Base-by-base conservation (phyloP, 2,329 filamentous ascomycete species). In the Talaromyces sp. region DNA sequence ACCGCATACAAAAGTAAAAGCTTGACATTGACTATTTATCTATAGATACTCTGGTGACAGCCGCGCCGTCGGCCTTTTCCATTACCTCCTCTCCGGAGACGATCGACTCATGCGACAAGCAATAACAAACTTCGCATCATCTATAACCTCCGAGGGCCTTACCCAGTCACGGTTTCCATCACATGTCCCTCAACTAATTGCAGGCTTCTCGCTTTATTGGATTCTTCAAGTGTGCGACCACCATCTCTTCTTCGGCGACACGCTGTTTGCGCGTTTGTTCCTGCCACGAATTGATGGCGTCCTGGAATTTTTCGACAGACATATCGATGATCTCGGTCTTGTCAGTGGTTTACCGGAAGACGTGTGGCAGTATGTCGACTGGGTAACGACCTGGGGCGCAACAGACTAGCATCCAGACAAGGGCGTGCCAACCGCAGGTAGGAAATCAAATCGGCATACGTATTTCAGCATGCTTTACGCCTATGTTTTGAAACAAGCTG, bases 381-480 rank as follows among this genome's bases (percentile, higher is more conserved):
- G 72, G 71, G 71, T 70, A 7, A 65, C 67, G 5, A 70, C 66
- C 2, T 74, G 72, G 72, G 66, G 64, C 24, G 65, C 67, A 1
- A 70, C 68, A 1, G 64, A 65, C 3, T 63, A 66, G 4, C 69
- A 74, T 59, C 70, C 67, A 0, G 72, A 74, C 32, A 75, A 75
- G 52, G 77, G 77, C 3, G 75, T 78, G 0, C 76, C 77, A 0
- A 73, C 72, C 0, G 72, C 75, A 0, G 75, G 72, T 3, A 65
- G 72, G 9, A 65, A 65, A 12, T 70, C 73, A 2, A 77, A 77
- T 54, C 58, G 70, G 3, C 74, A 76, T 48, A 77, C 77, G 0
- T 79, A 77, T 59, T 74, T 74, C 62, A 78, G 71, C 55, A 65
- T 76, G 66, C 64, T 79, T 0, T 78, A 77, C 56, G 74, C 74